Percentiles rank a stretch among this genome's conserved stretches.
Evolutionary conservation across 2,329 filamentous ascomycete species (phyloP).

Genomic region (Arthrocladium fulminans): DNA sequence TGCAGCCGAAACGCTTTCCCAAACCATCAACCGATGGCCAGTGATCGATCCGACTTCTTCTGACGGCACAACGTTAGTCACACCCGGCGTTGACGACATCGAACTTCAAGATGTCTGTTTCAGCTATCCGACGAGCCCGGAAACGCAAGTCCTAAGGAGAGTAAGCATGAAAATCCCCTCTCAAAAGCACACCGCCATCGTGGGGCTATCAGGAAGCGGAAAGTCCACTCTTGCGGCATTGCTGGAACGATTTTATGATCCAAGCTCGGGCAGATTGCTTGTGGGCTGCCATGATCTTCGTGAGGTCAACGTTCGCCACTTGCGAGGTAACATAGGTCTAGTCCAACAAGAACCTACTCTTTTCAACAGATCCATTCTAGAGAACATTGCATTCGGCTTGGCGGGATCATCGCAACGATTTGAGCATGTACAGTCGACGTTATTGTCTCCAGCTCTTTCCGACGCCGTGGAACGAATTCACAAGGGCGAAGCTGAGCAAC

Average conservation of each 20-base stretch:
- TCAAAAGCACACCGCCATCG: constrained; percentile 35
- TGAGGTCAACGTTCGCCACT: constrained; percentile 28
- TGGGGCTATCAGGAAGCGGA: constrained; percentile 44
- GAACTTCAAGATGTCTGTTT: constrained; percentile 30
- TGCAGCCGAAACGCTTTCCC: too few relatives aligned
- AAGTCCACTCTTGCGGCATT: constrained; percentile 41
- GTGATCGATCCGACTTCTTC: constrained; percentile 35
- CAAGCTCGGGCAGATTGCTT: constrained; percentile 25
- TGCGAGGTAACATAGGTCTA: constrained; percentile 30
- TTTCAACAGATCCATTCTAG: constrained; percentile 43
- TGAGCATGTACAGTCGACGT: constrained; percentile 3
- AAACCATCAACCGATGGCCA: constrained; percentile 47
- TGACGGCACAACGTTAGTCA: constrained; percentile 18
- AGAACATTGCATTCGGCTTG: constrained; percentile 46
- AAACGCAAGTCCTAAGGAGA: constrained; percentile 28
- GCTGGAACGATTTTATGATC: constrained; percentile 32
- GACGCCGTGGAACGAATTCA: too few relatives aligned
- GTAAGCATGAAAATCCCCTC: constrained; percentile 28
- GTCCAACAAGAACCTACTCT: constrained; percentile 47
- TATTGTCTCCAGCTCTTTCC: too few relatives aligned
- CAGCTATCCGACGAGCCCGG: constrained; percentile 30
- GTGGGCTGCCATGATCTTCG: constrained; percentile 26
- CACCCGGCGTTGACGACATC: not conserved
- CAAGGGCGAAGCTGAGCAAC: constrained; percentile 10
- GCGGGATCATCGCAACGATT: constrained; percentile 26